Conservation (phyloP, 2,329 filamentous ascomycete genomes). For the Hypoxylon sp. region DNA sequence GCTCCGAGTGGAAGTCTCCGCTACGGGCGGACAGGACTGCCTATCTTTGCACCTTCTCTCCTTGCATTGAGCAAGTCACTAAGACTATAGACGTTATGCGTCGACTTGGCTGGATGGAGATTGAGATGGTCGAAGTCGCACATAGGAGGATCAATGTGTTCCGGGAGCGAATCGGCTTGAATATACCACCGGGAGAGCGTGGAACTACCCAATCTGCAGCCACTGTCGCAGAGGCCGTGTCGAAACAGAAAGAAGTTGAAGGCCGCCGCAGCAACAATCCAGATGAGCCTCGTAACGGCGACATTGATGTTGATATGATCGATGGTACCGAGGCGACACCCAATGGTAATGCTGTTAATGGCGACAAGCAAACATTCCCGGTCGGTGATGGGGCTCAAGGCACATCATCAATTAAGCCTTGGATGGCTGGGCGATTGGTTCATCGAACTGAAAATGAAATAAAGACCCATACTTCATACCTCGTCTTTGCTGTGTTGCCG, state of each 20-base stretch:
- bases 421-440: conserved; percentile 78
- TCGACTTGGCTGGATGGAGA: conserved; percentile 85
- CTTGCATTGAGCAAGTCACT: conserved; percentile 95
- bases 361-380: conserved; percentile 42
- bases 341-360: conserved; percentile 44
- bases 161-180: conserved; percentile 80
- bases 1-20: conserved; percentile 60
- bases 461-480: conserved; percentile 96
- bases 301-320: conserved; percentile 52
- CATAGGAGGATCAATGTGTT: conserved; percentile 82
- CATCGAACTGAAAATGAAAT: conserved; percentile 87
- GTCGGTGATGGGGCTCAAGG: conserved; percentile 39
- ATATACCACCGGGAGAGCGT: conserved; percentile 66
- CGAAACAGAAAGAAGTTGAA: conserved; percentile 77
- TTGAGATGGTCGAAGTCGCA: conserved; percentile 90
- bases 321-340: conserved; percentile 43
- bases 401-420: conserved; percentile 59
- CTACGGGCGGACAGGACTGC: conserved; percentile 77
- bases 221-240: conserved; percentile 81
- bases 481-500: conserved; percentile 92
- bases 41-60: conserved; percentile 92
- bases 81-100: conserved; percentile 84
- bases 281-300: conserved; percentile 43
- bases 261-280: conserved; percentile 73
- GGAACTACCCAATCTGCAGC: conserved; percentile 75